Evolutionary conservation across 768 basidiomycete species (phyloP), one percentile per base, ranked within the genome.

Genomic region (Pulveroboletus sp.): DNA sequence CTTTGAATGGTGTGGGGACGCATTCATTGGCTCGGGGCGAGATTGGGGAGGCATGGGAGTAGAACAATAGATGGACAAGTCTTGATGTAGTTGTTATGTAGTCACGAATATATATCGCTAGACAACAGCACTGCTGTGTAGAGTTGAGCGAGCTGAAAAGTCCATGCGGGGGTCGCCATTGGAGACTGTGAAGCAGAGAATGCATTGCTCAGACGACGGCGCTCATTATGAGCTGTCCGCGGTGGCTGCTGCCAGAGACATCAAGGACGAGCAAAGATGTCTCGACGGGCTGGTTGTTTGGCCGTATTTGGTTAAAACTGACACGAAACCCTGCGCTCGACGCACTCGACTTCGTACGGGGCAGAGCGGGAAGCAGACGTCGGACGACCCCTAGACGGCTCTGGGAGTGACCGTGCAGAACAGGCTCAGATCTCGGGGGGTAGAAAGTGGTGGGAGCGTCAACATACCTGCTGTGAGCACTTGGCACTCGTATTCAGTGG

Each of bases 1-100:
- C 69, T 89, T 92, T 26, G 87, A 73, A 65, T 91, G 89, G 63
- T 84, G 74, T 0, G 83, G 76, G n/a, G 82, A 80, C 28, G 85
- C 83, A 69, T 92, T 91, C 89, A 91, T 91, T 11, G 86, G 85
- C 69, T 76, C 78, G 6, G 73, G 70, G 40, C 71, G 64, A 15
- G 71, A 67, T 48, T 70, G 70, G 9, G 47, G 54, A 15, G 70
- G 62, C 64, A 69, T 70, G 40, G 21, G 40, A 21, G 46, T 28
- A 15, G 27, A 24, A 36, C 8, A 21, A 31, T 41, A 31, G 18
- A 38, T 6, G 27, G 21, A 21, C 3, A 21, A 21, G 21, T 21
- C 21, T 21, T 3, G 21, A 21, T 21, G 3, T 43, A 54, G 40
- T 52, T 45, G 49, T 51, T 50, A 57, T 48, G 46, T 51, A 32